Evolutionary conservation across 1,139 yeast species (phyloP).

Genomic region (Yamadazyma pseudoaaseri): DNA sequence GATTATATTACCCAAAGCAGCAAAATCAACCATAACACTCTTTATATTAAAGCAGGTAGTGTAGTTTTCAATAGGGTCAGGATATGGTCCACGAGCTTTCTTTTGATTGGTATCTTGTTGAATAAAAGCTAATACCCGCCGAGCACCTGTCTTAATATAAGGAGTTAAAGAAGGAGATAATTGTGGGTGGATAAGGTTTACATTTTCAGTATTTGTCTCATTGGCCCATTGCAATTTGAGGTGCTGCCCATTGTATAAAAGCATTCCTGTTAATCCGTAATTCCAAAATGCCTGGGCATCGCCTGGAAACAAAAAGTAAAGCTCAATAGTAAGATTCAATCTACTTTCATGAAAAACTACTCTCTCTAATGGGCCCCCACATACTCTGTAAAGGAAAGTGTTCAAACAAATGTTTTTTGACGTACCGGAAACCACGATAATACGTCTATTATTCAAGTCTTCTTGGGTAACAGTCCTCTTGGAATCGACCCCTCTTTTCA

Average conservation of each 20-base stretch:
- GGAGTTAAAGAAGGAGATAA: constrained; percentile 30
- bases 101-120: constrained; percentile 24
- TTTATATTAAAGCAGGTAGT: constrained; percentile 28
- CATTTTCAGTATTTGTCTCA: constrained; percentile 22
- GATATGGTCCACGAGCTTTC: constrained; percentile 22
- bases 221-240: constrained; percentile 43
- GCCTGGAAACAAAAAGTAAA: constrained; percentile 52
- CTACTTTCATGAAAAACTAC: constrained; percentile 26
- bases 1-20: constrained; percentile 57
- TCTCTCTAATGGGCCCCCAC: constrained; percentile 76
- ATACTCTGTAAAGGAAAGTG: constrained; percentile 54
- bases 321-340: constrained; percentile 30
- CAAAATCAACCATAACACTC: constrained; percentile 49
- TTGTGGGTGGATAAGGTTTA: constrained; percentile 27
- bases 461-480: constrained; percentile 5
- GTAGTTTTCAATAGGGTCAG: constrained; percentile 32
- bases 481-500: no score
- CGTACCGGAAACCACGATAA: constrained; percentile 20
- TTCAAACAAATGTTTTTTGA: constrained; percentile 37
- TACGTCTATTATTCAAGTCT: constrained; percentile 12
- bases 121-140: constrained; percentile 35
- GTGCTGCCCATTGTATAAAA: constrained; percentile 59
- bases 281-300: constrained; percentile 58
- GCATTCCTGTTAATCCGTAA: constrained; percentile 55
- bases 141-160: constrained; percentile 26